Evolutionary conservation across 768 basidiomycete genomes (phyloP), one percentile per base, ranked within the genome.

Genomic region (Lentinus brumalis): DNA sequence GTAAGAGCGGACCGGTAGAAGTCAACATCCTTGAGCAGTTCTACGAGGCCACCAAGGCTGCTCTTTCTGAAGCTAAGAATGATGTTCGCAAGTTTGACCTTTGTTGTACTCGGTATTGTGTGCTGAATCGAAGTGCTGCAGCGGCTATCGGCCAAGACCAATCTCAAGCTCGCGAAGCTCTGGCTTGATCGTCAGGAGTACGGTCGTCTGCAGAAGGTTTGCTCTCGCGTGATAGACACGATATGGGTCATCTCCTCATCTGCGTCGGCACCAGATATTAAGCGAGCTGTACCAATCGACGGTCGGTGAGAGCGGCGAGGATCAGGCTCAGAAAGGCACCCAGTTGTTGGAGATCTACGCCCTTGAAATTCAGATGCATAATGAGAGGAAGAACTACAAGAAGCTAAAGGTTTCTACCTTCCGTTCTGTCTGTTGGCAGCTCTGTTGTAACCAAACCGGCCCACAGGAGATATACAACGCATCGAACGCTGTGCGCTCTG

Each of bases 291-390:
- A 94, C 67, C 75, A 74, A 40, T 83, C 87, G 8, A 92, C 90
- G 6, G 78, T 78, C 26, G 79, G 82, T 12, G 83, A 79, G 55
- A 89, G 91, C 47, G 86, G 81, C 44, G 92, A 84, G 56, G 89
- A 92, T 66, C 89, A 92, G 70, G 96, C 96, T 47, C 96, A 97
- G 73, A 88, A 91, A 53, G 96, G 96, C 12, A 97, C 96, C 1
- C 89, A 97, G 63, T 81, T 98, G 10, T 83, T 98, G 30, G 97
- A 99, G 75, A 94, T 98, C 41, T 98, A 98, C 69, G 96, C 97
- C 1, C 86, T 98, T 44, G 97, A 99, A 74, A 99, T 99, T 59
- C 96, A 98, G 72, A 99, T 99, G 97, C 95, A 98, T 78, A 96
- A 95, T 67, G 96, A 98, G 75, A 92, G 88, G 65, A 86, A 91